Base-by-base conservation (phyloP, 495 filamentous ascomycete species). In the Rostrohypoxylon terebratum region DNA sequence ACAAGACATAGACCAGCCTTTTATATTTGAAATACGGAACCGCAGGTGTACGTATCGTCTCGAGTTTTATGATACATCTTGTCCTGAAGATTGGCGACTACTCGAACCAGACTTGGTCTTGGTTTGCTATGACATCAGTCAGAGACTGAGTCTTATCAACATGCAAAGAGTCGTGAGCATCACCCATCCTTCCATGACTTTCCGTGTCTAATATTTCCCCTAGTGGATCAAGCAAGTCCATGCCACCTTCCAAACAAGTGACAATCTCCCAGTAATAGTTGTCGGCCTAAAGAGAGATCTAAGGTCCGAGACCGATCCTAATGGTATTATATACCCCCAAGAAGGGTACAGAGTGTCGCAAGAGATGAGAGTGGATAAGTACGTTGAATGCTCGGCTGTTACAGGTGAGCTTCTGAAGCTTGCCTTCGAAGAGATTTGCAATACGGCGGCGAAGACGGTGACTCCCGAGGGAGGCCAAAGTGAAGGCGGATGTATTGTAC, bases 371-470 rank as follows among this genome's bases (percentile, higher is more conserved):
- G 93, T 90, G 77, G 94, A 97, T 85, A 87, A 88, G 45, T 97
- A 97, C 81, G 91, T 93, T 54, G 94, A 97, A 76, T 97, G 94
- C 78, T 96, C 93, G 14, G 93, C 94, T 34, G 79, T 91, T 23
- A 96, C 93, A n/a, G 94, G 94, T 3, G 93, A 97, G 80, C 80
- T 94, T 60, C 80, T 94, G 62, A 78, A 82, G 64, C 87, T 92
- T 77, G 89, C 87, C 0, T 92, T 92, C 74, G 91, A 94, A 75
- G 92, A 94, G 79, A 84, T 94, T n/a, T 91, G 90, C 59, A 84
- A 80, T 64, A 87, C 90, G n/a, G 92, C 91, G 3, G 85, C 85
- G 11, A 86, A 88, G 81, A 89, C 88, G 14, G 88, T 81, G 0
- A 88, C 78, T 42, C 44, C 59, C 3, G 78, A 77, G 28, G 82